These are phyloP conservation scores for Brassica hybrid DNA, from an alignment of 441 rosid species.

Conservation along the genomic window DNA sequence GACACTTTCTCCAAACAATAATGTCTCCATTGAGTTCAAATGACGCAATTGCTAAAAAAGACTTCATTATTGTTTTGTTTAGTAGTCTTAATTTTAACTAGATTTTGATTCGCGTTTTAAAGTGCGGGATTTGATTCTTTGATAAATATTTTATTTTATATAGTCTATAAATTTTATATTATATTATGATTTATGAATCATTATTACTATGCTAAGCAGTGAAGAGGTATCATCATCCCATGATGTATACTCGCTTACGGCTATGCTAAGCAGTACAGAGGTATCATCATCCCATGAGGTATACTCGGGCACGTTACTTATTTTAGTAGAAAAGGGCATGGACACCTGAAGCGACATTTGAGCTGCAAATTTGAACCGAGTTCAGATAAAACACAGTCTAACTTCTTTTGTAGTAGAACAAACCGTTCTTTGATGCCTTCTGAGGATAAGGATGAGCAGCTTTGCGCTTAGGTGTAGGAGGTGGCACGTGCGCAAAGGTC, in stretches of 20 bases:
- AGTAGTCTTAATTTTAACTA: too few relatives aligned
- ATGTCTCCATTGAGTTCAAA: neutral
- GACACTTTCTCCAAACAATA: neutral
- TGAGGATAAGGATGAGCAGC: slow-evolving; percentile 78
- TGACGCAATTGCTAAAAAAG: too few relatives aligned
- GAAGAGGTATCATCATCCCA: too few relatives aligned
- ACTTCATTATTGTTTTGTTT: too few relatives aligned
- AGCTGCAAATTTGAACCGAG: slow-evolving; percentile 44
- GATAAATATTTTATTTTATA: too few relatives aligned
- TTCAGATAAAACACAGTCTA: slow-evolving; percentile 4
- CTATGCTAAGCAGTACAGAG: slow-evolving; percentile 53
- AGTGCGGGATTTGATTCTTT: too few relatives aligned
- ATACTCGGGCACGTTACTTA: slow-evolving; percentile 50
- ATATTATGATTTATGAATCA: too few relatives aligned
- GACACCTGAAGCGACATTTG: slow-evolving; percentile 62
- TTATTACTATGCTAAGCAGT: too few relatives aligned
- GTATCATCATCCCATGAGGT: slow-evolving; percentile 73
- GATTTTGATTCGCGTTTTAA: too few relatives aligned
- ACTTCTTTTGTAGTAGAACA: slow-evolving; percentile 7
- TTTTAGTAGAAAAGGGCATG: slow-evolving; percentile 57
- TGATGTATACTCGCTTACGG: slow-evolving; percentile 41
- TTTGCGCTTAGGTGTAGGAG: slow-evolving; percentile 78
- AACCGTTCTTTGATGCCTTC: slow-evolving; percentile 67
- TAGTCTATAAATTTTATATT: too few relatives aligned
- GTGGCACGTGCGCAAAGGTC: slow-evolving; percentile 69